Conservation (phyloP, 441 rosid genomes). For the Adansonia grandidieri region DNA sequence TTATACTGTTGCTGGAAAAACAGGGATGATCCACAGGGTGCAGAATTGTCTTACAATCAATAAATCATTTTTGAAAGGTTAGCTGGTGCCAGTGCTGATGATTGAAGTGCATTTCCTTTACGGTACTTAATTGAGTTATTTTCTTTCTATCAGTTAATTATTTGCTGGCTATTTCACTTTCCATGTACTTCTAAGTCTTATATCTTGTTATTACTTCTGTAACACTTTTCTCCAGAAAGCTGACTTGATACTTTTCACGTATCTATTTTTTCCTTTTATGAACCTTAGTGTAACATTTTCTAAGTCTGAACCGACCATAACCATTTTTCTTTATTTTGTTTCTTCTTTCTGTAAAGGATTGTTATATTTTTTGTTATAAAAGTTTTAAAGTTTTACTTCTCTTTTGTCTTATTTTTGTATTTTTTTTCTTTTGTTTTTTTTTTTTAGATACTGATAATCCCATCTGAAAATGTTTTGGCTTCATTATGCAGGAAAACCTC, state of each 20-base stretch:
- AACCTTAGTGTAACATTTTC: background rate
- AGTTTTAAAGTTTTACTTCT: background rate
- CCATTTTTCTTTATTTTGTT: background rate
- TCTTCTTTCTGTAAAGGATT: background rate
- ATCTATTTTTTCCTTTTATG: conserved; percentile 8
- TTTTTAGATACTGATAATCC: background rate
- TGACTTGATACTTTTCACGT: background rate
- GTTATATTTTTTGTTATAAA: background rate
- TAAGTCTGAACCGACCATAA: background rate
- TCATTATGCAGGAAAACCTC: conserved; percentile 33
- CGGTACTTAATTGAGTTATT: background rate
- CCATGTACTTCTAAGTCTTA: background rate
- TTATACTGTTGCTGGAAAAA: conserved; percentile 19
- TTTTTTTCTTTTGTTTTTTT: background rate
- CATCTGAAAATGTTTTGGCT: background rate
- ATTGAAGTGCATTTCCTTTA: conserved; percentile 18
- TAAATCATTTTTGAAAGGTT: conserved; percentile 44
- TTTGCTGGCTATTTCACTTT: background rate
- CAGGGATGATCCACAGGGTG: conserved; percentile 25
- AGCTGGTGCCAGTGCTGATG: conserved; percentile 17
- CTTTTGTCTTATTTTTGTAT: background rate
- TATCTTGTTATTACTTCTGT: background rate
- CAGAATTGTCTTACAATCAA: conserved; percentile 30
- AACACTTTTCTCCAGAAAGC: conserved; percentile 7
- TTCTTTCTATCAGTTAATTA: background rate